Conservation (phyloP, 2,329 filamentous ascomycete species). For the Aspergillus clavatus region DNA sequence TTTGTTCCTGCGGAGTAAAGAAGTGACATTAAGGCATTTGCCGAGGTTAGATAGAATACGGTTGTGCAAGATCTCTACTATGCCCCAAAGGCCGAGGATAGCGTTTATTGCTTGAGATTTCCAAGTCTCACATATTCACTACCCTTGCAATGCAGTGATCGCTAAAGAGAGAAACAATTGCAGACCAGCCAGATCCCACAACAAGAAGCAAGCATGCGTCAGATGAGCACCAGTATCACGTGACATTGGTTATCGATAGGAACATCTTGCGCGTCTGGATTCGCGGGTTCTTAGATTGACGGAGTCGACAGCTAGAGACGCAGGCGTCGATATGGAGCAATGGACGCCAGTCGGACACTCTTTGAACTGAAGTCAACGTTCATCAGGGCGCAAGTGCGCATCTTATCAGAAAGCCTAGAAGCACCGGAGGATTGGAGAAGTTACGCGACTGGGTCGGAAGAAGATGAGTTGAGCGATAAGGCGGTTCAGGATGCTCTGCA, state of each 20-base stretch:
- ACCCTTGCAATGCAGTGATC: background rate
- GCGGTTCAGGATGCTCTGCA: conserved; percentile 48
- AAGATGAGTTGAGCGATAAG: conserved; percentile 45
- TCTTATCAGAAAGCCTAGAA: conserved; percentile 46
- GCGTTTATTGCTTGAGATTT: background rate
- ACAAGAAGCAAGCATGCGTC: background rate
- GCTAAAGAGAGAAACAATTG: background rate
- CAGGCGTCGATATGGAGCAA: conserved; percentile 20
- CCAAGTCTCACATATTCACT: background rate
- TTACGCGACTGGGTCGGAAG: conserved; percentile 37
- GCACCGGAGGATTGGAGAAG: conserved; percentile 46
- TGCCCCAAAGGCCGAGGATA: conserved; percentile 3
- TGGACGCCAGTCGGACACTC: conserved; percentile 43
- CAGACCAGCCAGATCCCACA: background rate
- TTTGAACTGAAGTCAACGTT: conserved; percentile 50
- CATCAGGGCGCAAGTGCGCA: conserved; percentile 48
- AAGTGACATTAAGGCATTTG: conserved; percentile 12
- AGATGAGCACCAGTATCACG: conserved; percentile 3
- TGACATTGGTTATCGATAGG: conserved; percentile 12
- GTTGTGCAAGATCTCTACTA: background rate
- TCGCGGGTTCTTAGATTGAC: background rate
- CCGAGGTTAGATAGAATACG: conserved; percentile 23
- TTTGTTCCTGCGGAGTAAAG: conserved; percentile 10
- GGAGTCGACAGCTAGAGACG: background rate
- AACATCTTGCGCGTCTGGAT: background rate